These are phyloP conservation scores for Daldinia concentrica DNA, from an alignment of 495 filamentous ascomycete genomes.

Conservation along the genomic window DNA sequence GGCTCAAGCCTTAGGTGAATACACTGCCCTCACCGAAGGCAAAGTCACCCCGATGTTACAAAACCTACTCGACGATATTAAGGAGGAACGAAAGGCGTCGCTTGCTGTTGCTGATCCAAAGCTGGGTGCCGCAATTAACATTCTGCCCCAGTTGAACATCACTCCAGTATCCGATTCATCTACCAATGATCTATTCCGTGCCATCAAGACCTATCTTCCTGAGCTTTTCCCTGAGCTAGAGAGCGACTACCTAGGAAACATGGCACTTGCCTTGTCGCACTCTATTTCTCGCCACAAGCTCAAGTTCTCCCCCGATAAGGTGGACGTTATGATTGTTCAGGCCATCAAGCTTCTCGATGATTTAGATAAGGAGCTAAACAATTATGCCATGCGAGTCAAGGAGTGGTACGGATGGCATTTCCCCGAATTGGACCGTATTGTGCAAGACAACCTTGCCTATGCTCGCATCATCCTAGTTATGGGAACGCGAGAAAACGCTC, in stretches of 20 bases:
- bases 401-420: conserved; percentile 99
- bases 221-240: conserved; percentile 90
- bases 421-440: conserved; percentile 93
- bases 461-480: conserved; percentile 84
- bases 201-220: conserved; percentile 88
- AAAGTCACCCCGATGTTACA: conserved; percentile 95
- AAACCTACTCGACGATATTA: conserved; percentile 83
- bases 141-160: conserved; percentile 82
- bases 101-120: conserved; percentile 95
- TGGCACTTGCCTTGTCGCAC: conserved; percentile 95
- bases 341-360: conserved; percentile 94
- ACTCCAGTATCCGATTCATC: conserved; percentile 85
- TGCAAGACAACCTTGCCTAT: conserved; percentile 98
- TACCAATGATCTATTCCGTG: conserved; percentile 88
- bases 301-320: conserved; percentile 98
- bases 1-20: conserved; percentile 85
- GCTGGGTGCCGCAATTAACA: conserved; percentile 92
- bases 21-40: conserved; percentile 84
- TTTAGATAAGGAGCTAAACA: conserved; percentile 98
- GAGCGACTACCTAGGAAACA: conserved; percentile 85
- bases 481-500: conserved; percentile 83
- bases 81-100: conserved; percentile 97
- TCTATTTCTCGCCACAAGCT: conserved; percentile 98
- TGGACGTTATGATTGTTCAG: conserved; percentile 99
- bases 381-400: conserved; percentile 98